A percentile compares a stretch with the other conserved stretches of the same genome.
These are phyloP conservation scores for Porpolomopsis calyptriformis DNA, from an alignment of 768 basidiomycete species.

Conservation along the genomic window DNA sequence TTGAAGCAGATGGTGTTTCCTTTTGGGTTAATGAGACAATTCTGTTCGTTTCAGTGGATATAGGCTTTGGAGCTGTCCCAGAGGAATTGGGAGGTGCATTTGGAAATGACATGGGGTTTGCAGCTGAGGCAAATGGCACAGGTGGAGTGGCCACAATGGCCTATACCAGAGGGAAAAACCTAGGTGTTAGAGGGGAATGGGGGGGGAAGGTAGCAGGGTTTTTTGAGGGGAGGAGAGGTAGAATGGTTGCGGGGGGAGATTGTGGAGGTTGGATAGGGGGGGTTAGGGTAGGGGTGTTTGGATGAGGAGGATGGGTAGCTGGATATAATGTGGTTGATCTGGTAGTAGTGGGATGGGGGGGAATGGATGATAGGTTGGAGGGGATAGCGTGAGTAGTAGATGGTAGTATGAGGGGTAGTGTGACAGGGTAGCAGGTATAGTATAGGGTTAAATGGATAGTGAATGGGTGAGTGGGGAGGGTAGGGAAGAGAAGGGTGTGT, in stretches of 20 bases:
- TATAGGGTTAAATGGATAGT: too few species aligned
- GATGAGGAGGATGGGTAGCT: too few species aligned
- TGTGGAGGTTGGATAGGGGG: too few species aligned
- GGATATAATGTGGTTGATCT: too few species aligned
- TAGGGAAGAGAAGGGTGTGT: too few species aligned
- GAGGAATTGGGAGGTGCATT: constrained; percentile 11
- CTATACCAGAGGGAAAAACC: constrained; percentile 2
- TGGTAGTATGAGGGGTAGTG: too few species aligned
- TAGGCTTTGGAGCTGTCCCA: constrained; percentile 15
- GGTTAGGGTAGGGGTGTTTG: not conserved
- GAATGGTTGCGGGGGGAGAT: not conserved
- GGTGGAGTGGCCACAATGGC: constrained; percentile 8
- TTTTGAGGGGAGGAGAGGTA: not conserved
- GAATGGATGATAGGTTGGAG: too few species aligned
- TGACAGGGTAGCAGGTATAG: too few species aligned
- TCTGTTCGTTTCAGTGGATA: constrained; percentile 12
- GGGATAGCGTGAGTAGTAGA: too few species aligned
- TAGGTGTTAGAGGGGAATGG: not conserved
- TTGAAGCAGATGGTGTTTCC: constrained; percentile 23
- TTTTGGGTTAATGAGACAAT: constrained; percentile 14
- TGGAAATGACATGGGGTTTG: constrained; percentile 15
- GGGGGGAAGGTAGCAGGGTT: not conserved
- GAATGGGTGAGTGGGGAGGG: too few species aligned
- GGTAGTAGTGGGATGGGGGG: too few species aligned
- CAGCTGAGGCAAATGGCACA: constrained; percentile 28